Evolutionary conservation across 2,329 filamentous ascomycete genomes (phyloP), one percentile per base, ranked within the genome.

Genomic region (Hypomyces rosellus): DNA sequence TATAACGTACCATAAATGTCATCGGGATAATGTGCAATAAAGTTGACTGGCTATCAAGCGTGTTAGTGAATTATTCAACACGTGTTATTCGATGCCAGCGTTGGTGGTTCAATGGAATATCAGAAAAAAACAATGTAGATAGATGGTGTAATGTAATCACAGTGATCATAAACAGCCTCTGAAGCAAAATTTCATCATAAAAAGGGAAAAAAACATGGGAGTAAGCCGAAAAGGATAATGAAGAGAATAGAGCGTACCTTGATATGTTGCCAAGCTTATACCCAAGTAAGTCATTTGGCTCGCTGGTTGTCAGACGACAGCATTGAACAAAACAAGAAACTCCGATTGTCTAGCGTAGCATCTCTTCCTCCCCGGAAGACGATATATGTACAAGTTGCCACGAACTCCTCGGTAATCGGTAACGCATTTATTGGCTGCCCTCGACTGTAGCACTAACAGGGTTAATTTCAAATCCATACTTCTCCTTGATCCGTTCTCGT

Each of bases 401-500:
- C 59, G 54, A 53, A 56, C 59, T 53, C 50, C 53, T 51, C 54
- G 55, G 53, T 61, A 55, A 62, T 67, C 56, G 55, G 52, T 54
- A 46, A 50, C 46, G 36, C 37, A 14, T 57, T 64, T 63, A 70
- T 63, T 65, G 63, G 63, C 69, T 70, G 52, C 68, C 69, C 49
- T 80, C 72, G 57, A 70, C 67, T 44, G 70, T 72, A 40, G 77
- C 74, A 51, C 69, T 78, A 58, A 85, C 80, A 49, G 83, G 79
- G 63, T 85, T 81, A 63, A 96, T 84, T 58, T 95, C 89, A 63
- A 95, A 81, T 52, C 90, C 89, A 64, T 96, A 96, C 69, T 84
- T 88, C 71, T 89, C 85, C 79, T 88, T 85, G 68, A 96, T 78
- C 61, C 88, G 80, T 73, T 90, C 77, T 58, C 82, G 81, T 68